A percentile compares a stretch with the other conserved stretches of the same genome.
These are phyloP conservation scores for Aphanomyces astaci DNA, from an alignment of 352 stramenopile genomes.

Conservation along the genomic window DNA sequence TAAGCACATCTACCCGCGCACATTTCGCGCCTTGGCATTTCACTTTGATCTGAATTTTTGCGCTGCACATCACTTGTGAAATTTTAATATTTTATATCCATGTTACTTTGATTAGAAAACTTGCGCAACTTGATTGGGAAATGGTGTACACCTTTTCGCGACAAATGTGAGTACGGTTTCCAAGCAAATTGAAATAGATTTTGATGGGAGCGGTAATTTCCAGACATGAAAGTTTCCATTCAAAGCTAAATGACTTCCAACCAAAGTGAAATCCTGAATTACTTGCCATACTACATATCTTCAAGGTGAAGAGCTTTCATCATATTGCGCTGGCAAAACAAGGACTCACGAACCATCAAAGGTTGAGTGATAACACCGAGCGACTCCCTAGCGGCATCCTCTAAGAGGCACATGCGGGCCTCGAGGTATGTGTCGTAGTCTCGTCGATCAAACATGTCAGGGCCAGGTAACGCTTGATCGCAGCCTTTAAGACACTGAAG, in stretches of 20 bases:
- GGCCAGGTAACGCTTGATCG: not conserved
- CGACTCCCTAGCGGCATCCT: not conserved
- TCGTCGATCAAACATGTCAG: conserved; percentile 2
- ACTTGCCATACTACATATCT: conserved; percentile 4
- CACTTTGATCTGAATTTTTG: too few relatives aligned
- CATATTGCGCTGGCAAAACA: conserved; percentile 7
- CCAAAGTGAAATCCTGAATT: not conserved
- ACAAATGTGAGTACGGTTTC: not conserved
- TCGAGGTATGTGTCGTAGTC: not conserved
- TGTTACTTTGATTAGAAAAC: too few relatives aligned
- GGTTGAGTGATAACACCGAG: not conserved
- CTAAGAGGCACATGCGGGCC: not conserved
- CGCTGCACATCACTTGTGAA: too few relatives aligned
- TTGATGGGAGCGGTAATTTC: not conserved
- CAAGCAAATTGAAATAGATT: not conserved
- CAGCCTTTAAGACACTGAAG: conserved; percentile 15
- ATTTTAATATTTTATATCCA: too few relatives aligned
- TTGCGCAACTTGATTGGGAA: too few relatives aligned
- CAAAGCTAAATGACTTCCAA: not conserved
- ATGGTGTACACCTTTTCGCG: too few relatives aligned
- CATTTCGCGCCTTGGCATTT: too few relatives aligned
- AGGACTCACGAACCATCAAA: not conserved
- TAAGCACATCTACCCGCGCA: too few relatives aligned
- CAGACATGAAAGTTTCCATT: not conserved
- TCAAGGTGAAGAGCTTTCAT: not conserved